Base-by-base conservation (phyloP, 306 rosid genomes). In the Quercus cerris region DNA sequence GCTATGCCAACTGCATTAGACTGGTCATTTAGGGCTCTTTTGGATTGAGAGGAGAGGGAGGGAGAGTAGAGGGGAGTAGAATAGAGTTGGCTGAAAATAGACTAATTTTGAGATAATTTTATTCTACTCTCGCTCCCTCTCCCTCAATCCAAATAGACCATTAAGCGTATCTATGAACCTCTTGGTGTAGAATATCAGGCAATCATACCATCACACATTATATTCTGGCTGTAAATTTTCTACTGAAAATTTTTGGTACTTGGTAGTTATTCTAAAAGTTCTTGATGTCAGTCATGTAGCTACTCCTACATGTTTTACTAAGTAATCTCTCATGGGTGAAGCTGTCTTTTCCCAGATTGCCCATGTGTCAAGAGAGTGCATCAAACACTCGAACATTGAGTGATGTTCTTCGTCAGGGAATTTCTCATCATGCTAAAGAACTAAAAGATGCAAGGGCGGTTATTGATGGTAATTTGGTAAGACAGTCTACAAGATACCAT, bases 381-480 rank as follows among this genome's bases (percentile, higher is more conserved):
- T 87, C 98, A 68, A 90, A 89, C 76, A 85, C 35, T 57, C 89
- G 71, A 76, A 89, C 88, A 55, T 44, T 95, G 71, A 84, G 84
- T 78, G 91, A 91, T 38, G 71, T 81, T 78, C 94, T 95, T 83
- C 88, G 64, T 75, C 87, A 81, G 75, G 97, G 84, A 41, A 91
- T 95, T 82, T 84, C 88, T 56, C 19, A 86, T 82, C 98, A 90
- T 87, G 94, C 96, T 38, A 86, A 88, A 82, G 89, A 88, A 56
- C 91, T 95, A 62, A 68, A 83, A 70, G 80, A 73, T 75, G 94
- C 96, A 62, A 87, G 71, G 83, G 94, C 92, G 30, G 31, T 93
- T 85, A 70, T 93, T 82, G 97, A 90, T 80, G 98, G 97, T 75
- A 90, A 87, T 86, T 83, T 91, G 99, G 99, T 93, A 80, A 83